Evolutionary conservation across 805 yeast species (phyloP), one percentile per base, ranked within the genome.

Genomic region (Candida bentonensis): DNA sequence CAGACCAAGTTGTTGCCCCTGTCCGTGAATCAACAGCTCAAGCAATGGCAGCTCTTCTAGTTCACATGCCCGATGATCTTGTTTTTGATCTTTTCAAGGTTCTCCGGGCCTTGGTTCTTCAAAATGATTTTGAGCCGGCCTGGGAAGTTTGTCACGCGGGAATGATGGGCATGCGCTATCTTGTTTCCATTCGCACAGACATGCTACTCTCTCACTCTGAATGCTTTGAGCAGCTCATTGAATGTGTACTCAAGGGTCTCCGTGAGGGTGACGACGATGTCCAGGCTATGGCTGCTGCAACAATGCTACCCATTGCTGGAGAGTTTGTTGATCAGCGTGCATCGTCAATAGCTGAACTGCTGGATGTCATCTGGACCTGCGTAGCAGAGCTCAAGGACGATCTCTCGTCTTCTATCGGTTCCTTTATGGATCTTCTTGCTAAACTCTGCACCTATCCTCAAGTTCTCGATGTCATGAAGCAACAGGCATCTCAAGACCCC

Each of bases 131-230:
- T 21, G 76, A 67, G 1, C 76, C 81, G 2, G 73, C 87, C 45
- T 92, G 98, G 98, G 96, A 94, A 59, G 97, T 96, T 2, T 83
- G 92, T 47, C 98, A 92, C 67, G 98, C 97, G 53, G 99, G 97
- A 42, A 78, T 92, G 79, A 72, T 92, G 11, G 98, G 97, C 0
- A 67, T 92, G 43, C 70, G 95, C 43, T 92, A 92, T 61, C 79
- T 92, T 53, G 98, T 89, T 9, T 81, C 95, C 47, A 86, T 89
- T 2, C 72, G 95, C 53, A 78, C 86, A 0, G 92, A 83, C 50
- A 71, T 87, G n/a, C 65, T 89, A 21, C 67, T 80, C 25, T 72
- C 75, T 44, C 70, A 76, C 2, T 58, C 62, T 21, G 69, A 76
- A 15, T 59, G 79, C 25, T 66, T 92, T 27, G 81, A 81, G 48